Evolutionary conservation across 2,329 filamentous ascomycete genomes (phyloP).

Genomic region (Scorias spongiosa): DNA sequence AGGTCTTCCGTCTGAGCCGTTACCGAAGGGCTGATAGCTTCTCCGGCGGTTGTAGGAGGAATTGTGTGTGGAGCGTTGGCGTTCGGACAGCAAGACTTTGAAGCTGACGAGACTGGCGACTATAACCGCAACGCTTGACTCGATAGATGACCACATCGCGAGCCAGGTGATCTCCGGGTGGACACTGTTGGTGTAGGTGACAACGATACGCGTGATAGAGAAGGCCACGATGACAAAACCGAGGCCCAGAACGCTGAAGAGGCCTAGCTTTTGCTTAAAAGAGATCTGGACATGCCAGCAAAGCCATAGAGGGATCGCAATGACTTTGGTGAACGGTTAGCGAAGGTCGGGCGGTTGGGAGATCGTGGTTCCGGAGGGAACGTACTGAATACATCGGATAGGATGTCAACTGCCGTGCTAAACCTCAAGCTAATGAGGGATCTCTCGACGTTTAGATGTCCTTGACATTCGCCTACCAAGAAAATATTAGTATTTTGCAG

Average conservation of each 20-base stretch:
- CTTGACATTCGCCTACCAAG: slow-evolving; percentile 2
- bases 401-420: slow-evolving; percentile 10
- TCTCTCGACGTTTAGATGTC: slow-evolving; percentile 1
- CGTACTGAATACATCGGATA: slow-evolving; percentile 9
- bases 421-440: slow-evolving; percentile 5
- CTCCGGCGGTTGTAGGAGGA: not conserved
- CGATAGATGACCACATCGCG: slow-evolving; percentile 5
- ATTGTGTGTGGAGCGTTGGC: not conserved
- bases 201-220: slow-evolving; percentile 4
- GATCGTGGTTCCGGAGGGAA: slow-evolving; percentile 2
- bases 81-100: slow-evolving; percentile 4
- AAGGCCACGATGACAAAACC: slow-evolving; percentile 11
- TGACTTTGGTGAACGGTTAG: slow-evolving; percentile 1
- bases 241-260: slow-evolving; percentile 8
- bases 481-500: not conserved
- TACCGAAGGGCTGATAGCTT: not conserved
- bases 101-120: slow-evolving; percentile 7
- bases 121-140: slow-evolving; percentile 6
- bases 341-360: not conserved
- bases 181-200: slow-evolving; percentile 4
- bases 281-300: slow-evolving; percentile 1
- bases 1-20: not conserved
- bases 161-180: slow-evolving; percentile 9
- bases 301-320: slow-evolving; percentile 2
- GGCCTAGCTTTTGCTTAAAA: slow-evolving; percentile 4